A percentile compares a stretch with the other conserved stretches of the same genome.
These are phyloP conservation scores for Claviceps sp. DNA, from an alignment of 2,329 filamentous ascomycete species.

Conservation along the genomic window DNA sequence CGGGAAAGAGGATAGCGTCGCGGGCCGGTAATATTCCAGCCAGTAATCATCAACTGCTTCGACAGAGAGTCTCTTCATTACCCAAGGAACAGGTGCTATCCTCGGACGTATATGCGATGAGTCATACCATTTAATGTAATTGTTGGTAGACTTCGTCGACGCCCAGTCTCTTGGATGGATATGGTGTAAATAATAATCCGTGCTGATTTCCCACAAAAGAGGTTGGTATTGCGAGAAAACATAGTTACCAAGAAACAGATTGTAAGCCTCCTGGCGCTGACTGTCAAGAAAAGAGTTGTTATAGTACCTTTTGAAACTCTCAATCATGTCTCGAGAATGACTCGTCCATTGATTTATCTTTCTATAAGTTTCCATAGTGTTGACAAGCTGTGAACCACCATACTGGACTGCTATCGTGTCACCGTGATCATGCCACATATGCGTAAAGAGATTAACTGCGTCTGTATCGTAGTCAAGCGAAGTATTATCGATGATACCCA, in stretches of 20 bases:
- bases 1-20: conserved; percentile 73
- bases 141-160: conserved; percentile 37
- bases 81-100: conserved; percentile 34
- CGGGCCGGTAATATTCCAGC: conserved; percentile 89
- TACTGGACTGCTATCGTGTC: conserved; percentile 98
- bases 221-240: conserved; percentile 76
- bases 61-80: conserved; percentile 29
- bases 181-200: conserved; percentile 94
- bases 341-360: conserved; percentile 99
- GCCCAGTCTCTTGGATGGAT: conserved; percentile 65
- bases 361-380: conserved; percentile 97
- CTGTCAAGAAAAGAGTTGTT: conserved; percentile 97
- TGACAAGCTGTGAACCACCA: conserved; percentile 91
- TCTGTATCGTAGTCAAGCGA: conserved; percentile 88
- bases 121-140: conserved; percentile 86
- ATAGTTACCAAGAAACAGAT: conserved; percentile 93
- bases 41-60: conserved; percentile 82
- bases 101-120: conserved; percentile 55
- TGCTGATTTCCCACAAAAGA: conserved; percentile 91
- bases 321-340: conserved; percentile 95
- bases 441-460: conserved; percentile 88
- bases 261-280: conserved; percentile 96
- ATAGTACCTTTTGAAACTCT: conserved; percentile 97
- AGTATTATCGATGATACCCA: conserved; percentile 71
- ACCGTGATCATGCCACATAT: conserved; percentile 97